These are phyloP conservation scores for Fusarium sp. DNA, from an alignment of 2,329 filamentous ascomycete species.

Conservation along the genomic window DNA sequence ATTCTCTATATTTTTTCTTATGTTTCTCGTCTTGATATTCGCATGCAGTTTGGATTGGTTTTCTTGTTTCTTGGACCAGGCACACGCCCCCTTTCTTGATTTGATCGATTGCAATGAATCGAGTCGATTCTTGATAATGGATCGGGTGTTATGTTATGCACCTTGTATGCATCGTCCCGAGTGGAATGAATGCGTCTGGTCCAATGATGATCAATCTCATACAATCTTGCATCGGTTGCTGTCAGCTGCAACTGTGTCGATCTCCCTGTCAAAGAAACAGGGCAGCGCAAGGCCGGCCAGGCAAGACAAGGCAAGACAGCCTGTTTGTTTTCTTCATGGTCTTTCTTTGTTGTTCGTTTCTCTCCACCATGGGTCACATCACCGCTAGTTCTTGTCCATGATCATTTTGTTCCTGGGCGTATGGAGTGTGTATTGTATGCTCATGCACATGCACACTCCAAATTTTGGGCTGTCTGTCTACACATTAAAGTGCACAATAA, in stretches of 20 bases:
- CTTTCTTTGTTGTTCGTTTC: slow-evolving; percentile 12
- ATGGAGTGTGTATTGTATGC: not conserved
- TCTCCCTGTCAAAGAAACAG: slow-evolving; percentile 26
- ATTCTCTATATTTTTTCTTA: slow-evolving; percentile 8
- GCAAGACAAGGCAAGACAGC: too few relatives aligned
- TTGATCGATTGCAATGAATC: slow-evolving; percentile 9
- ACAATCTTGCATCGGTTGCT: slow-evolving; percentile 28
- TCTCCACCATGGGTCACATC: slow-evolving; percentile 14
- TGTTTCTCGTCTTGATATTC: slow-evolving; percentile 17
- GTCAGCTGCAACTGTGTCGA: slow-evolving; percentile 26
- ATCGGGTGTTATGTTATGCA: slow-evolving; percentile 12
- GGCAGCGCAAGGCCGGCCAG: not conserved
- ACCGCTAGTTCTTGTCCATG: slow-evolving; percentile 16
- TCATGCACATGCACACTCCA: slow-evolving; percentile 9
- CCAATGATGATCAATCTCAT: slow-evolving; percentile 12
- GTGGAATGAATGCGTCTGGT: slow-evolving; percentile 21
- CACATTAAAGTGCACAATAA: slow-evolving; percentile 25
- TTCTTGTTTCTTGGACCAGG: slow-evolving; percentile 12
- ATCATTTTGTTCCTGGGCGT: not conserved
- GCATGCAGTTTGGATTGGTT: slow-evolving; percentile 9
- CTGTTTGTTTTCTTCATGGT: slow-evolving; percentile 11
- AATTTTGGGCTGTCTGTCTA: not conserved
- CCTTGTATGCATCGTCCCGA: slow-evolving; percentile 22
- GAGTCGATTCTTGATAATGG: slow-evolving; percentile 11
- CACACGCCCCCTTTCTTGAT: slow-evolving; percentile 15